A percentile compares a stretch with the other conserved stretches of the same genome.
phyloP scores from a whole-genome alignment of 2,329 filamentous ascomycete genomes.

The Penicillium sclerotigenum region DNA sequence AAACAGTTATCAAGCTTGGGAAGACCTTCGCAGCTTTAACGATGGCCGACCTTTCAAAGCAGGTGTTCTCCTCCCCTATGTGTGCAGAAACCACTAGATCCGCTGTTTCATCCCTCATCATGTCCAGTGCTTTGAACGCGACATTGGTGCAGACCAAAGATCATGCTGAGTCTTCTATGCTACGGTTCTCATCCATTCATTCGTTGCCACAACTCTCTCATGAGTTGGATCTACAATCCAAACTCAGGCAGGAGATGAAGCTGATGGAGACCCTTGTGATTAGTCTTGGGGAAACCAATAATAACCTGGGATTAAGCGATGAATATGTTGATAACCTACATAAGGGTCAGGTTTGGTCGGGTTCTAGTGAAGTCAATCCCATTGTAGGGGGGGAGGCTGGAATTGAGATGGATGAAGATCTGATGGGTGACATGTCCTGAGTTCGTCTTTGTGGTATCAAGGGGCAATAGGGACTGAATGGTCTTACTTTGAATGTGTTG shows the following conservation, averaged over 20 bases:
- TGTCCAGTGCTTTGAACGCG: slow-evolving; percentile 50
- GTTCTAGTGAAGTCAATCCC: slow-evolving; percentile 18
- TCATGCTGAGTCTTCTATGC: slow-evolving; percentile 43
- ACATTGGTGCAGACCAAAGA: slow-evolving; percentile 46
- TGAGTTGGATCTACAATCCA: slow-evolving; percentile 38
- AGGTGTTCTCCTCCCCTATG: slow-evolving; percentile 28
- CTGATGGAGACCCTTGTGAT: slow-evolving; percentile 51
- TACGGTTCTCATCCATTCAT: slow-evolving; percentile 50
- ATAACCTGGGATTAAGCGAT: slow-evolving; percentile 55
- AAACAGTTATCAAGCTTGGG: slow-evolving; percentile 70
- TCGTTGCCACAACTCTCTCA: slow-evolving; percentile 34
- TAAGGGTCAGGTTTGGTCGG: slow-evolving; percentile 43
- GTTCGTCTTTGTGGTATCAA: neutral
- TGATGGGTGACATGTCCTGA: slow-evolving; percentile 38
- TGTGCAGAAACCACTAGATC: slow-evolving; percentile 31
- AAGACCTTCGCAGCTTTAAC: slow-evolving; percentile 67
- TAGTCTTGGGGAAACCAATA: slow-evolving; percentile 54
- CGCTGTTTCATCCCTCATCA: slow-evolving; percentile 47
- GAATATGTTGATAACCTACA: slow-evolving; percentile 57
- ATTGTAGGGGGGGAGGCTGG: slow-evolving; percentile 13
- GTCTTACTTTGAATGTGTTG: neutral
- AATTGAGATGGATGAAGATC: slow-evolving; percentile 39
- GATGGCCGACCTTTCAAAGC: slow-evolving; percentile 47
- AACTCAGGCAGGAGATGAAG: slow-evolving; percentile 49
- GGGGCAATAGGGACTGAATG: neutral